Base-by-base conservation (phyloP, 257 asterid species). In the Forsythia suspensa region DNA sequence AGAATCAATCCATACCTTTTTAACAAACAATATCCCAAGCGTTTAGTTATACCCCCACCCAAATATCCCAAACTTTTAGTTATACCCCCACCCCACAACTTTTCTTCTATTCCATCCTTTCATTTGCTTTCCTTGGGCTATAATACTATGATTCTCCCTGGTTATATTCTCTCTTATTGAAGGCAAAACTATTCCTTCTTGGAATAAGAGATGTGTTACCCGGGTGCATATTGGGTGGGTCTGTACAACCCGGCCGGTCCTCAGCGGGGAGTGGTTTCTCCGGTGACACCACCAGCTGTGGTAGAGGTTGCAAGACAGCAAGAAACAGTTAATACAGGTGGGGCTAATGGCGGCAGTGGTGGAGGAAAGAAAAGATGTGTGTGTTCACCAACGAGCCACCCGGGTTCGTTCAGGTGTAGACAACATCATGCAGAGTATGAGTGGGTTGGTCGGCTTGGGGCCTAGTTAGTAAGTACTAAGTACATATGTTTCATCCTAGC, bases 161-260 rank as follows among this genome's bases (percentile, higher is more conserved):
- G 81, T 44, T 39, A 24, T 24, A 63, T 63, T 63, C 86, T 43
- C 79, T 73, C 73, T 75, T 80, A 79, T 44, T 39, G 59, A 9
- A 10, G 43, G 36, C 36, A 18, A 74, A 65, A 80, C 74, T 18
- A 38, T 43, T 73, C 72, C 79, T 51, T 55, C 57, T 68, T 73
- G 37, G 39, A 16, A 63, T 9, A 29, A 79, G 76, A 81, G 81
- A 88, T 87, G 91, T 85, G 89, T 52, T 87, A 87, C 78, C 85
- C 85, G 15, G 42, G 39, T 36, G n/a, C 80, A 74, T 80, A 72
- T 72, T 59, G 67, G 82, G 80, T 41, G 29, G 81, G 70, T 77
- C 79, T 69, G 73, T 65, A 20, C 21, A 77, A 37, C 71, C 24
- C 66, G 37, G 51, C 71, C 36, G 70, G 55, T 68, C 77, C 37